Percentiles rank a stretch among this genome's conserved stretches.
These are phyloP conservation scores for Solanum paucissectum DNA, from an alignment of 257 asterid species.

Conservation along the genomic window DNA sequence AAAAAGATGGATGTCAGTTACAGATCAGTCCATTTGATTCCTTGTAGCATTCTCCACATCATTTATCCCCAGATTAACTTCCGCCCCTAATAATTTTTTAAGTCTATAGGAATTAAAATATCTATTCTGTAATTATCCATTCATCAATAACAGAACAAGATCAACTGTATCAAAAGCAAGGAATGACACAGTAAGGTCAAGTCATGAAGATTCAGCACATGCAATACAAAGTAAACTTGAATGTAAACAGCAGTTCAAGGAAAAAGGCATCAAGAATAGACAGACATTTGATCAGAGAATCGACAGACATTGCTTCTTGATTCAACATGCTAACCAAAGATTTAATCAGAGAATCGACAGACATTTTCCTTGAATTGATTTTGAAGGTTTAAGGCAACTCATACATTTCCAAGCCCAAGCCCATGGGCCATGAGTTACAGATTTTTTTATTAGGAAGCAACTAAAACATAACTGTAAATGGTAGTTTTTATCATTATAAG, in stretches of 20 bases:
- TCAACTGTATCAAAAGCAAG: background rate
- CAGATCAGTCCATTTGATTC: background rate
- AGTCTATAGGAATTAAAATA: background rate
- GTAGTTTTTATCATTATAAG: background rate
- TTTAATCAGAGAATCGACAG: background rate
- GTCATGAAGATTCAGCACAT: background rate
- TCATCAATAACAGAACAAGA: background rate
- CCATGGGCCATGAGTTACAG: background rate
- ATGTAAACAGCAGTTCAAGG: background rate
- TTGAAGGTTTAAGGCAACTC: background rate
- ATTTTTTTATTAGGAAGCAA: background rate
- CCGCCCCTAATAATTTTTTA: background rate
- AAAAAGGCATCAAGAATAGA: background rate
- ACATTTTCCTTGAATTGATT: background rate
- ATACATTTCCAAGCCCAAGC: background rate
- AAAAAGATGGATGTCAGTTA: background rate
- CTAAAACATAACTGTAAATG: background rate
- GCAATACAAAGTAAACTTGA: background rate
- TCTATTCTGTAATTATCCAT: background rate
- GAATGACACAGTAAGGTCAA: background rate
- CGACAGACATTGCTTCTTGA: background rate
- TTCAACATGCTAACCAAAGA: background rate
- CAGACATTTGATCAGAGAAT: no score
- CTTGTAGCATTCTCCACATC: background rate
- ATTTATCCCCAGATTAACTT: background rate